Conservation (phyloP, 1,284 basidiomycete species). For the Ceratobasidium theobromae region DNA sequence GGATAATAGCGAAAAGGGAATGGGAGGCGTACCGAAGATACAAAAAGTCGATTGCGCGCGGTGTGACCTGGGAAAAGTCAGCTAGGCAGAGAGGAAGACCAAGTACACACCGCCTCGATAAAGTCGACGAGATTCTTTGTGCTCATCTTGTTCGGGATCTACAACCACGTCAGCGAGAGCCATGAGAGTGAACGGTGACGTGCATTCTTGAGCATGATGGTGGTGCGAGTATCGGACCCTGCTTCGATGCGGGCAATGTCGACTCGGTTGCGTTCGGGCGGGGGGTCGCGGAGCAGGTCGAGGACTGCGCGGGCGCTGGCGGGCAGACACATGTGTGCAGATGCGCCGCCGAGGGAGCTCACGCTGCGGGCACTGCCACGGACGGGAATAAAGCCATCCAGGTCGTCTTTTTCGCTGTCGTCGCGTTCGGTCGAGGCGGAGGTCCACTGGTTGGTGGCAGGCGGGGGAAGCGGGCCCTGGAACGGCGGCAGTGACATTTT, state of each 20-base stretch:
- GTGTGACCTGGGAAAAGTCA: constrained; percentile 42
- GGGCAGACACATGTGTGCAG: constrained; percentile 15
- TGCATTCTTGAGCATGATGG: constrained; percentile 86
- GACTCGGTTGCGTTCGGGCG: constrained; percentile 63
- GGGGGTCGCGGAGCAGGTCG: constrained; percentile 30
- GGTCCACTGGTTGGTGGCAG: neutral
- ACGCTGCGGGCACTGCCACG: neutral
- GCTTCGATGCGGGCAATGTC: constrained; percentile 69
- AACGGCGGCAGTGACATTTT: constrained; percentile 30
- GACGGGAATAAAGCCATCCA: constrained; percentile 4
- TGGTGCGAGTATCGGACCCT: constrained; percentile 74
- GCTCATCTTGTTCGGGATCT: constrained; percentile 53
- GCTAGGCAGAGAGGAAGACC: neutral
- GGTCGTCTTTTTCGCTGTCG: neutral
- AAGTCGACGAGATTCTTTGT: constrained; percentile 70
- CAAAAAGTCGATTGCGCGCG: constrained; percentile 74
- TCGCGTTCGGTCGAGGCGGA: neutral
- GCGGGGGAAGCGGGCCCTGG: constrained; percentile 27
- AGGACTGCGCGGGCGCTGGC: constrained; percentile 20
- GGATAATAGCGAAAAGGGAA: constrained; percentile 47
- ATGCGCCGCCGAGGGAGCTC: constrained; percentile 10
- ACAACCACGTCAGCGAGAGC: neutral
- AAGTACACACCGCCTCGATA: constrained; percentile 59
- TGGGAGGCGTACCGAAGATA: constrained; percentile 57
- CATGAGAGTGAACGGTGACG: neutral